Evolutionary conservation across 2,329 filamentous ascomycete species (phyloP).

Genomic region (Colletotrichum cereale): DNA sequence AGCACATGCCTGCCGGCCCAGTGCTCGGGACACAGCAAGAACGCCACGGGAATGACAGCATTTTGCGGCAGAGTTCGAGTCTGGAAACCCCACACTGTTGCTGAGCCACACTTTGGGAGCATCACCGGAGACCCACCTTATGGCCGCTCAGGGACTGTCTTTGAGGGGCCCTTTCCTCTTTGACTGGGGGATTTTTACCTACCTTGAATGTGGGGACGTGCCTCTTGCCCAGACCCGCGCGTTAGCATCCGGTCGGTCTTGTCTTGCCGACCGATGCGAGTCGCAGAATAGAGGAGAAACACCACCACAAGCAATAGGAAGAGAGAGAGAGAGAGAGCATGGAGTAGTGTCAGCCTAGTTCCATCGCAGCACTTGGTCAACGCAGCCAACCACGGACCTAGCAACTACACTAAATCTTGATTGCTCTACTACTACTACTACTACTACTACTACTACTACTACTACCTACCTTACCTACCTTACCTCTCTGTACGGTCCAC

Average conservation of each 20-base stretch:
- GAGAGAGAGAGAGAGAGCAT: conserved; percentile 2
- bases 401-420: conserved; percentile 11
- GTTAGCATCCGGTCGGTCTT: conserved; percentile 27
- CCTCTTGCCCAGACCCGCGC: conserved; percentile 27
- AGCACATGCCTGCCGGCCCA: conserved; percentile 18
- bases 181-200: conserved; percentile 15
- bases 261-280: conserved; percentile 35
- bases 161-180: conserved; percentile 6
- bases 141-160: conserved; percentile 10
- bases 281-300: conserved; percentile 16
- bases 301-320: conserved; percentile 8
- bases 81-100: conserved; percentile 7
- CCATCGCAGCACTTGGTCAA: conserved; percentile 19
- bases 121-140: neutral
- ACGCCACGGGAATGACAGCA: conserved; percentile 26
- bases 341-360: conserved; percentile 31
- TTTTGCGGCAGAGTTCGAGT: conserved; percentile 15
- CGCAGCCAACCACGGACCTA: conserved; percentile 1
- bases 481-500: neutral
- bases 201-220: conserved; percentile 30
- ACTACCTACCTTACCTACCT: neutral
- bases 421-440: neutral
- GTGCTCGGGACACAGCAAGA: too few species aligned
- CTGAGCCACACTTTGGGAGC: conserved; percentile 32
- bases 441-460: neutral